These are phyloP conservation scores for Phytopythium oedochilum DNA, from an alignment of 352 stramenopile genomes.

Conservation along the genomic window DNA sequence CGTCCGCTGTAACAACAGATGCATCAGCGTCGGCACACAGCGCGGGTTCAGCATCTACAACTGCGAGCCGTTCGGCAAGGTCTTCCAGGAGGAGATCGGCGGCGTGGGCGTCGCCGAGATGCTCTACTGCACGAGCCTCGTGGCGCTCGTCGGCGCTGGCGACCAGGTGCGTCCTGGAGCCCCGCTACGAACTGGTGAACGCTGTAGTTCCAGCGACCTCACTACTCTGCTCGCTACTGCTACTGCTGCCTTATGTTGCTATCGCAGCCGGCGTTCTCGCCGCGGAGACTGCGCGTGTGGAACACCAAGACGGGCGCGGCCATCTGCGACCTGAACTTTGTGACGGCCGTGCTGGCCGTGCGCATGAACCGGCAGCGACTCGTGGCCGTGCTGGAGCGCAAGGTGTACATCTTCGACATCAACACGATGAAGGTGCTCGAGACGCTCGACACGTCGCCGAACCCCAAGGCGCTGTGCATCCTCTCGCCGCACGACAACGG, in stretches of 20 bases:
- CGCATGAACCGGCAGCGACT: conserved; percentile 90
- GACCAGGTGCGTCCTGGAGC: conserved; percentile 86
- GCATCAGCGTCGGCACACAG: conserved; percentile 87
- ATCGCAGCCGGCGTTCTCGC: conserved; percentile 82
- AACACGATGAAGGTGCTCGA: conserved; percentile 92
- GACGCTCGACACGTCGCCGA: conserved; percentile 88
- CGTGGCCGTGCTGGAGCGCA: conserved; percentile 84
- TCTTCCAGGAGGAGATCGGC: conserved; percentile 84
- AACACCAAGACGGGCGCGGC: conserved; percentile 89
- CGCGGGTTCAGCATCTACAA: conserved; percentile 90
- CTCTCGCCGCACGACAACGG: conserved; percentile 85
- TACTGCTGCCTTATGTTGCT: neutral
- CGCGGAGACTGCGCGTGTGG: conserved; percentile 86
- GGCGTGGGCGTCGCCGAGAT: conserved; percentile 91
- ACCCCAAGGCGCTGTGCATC: conserved; percentile 79
- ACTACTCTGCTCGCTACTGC: neutral
- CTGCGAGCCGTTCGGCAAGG: conserved; percentile 89
- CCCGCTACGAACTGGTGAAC: too few relatives aligned
- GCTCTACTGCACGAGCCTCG: conserved; percentile 91
- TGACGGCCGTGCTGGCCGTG: conserved; percentile 86
- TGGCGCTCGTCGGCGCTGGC: conserved; percentile 88
- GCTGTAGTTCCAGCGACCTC: too few relatives aligned
- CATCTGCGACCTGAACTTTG: conserved; percentile 92
- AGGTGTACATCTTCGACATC: conserved; percentile 93
- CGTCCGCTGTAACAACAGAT: too few relatives aligned